These are phyloP conservation scores for Fusarium aywerte DNA, from an alignment of 2,329 filamentous ascomycete genomes.

Conservation along the genomic window DNA sequence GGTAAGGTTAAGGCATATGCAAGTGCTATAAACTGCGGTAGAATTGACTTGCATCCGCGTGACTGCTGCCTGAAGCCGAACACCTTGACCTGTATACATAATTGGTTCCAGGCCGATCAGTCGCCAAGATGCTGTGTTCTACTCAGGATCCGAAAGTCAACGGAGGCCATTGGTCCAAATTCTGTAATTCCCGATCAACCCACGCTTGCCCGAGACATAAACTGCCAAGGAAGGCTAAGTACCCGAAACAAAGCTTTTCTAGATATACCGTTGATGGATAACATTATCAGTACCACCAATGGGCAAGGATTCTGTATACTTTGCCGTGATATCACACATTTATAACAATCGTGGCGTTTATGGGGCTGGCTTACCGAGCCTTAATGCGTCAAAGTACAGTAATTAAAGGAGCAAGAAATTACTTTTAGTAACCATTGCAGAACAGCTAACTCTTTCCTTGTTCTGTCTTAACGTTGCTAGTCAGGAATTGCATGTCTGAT, in stretches of 20 bases:
- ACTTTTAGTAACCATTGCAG: neutral
- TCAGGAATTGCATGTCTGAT: neutral
- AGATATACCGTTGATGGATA: too few relatives aligned
- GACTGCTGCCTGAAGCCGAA: conserved; percentile 1
- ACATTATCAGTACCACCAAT: neutral
- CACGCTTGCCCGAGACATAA: neutral
- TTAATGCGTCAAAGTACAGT: neutral
- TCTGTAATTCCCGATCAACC: neutral
- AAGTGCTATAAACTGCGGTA: neutral
- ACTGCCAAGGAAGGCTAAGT: neutral
- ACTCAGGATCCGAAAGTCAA: neutral
- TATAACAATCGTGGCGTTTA: neutral
- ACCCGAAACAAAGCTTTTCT: neutral
- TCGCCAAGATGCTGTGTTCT: neutral
- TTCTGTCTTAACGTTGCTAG: neutral
- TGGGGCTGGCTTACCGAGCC: neutral
- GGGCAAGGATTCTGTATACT: neutral
- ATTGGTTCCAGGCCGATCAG: neutral
- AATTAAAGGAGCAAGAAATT: neutral
- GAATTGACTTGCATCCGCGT: neutral
- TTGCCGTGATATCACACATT: neutral
- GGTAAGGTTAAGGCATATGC: conserved; percentile 9
- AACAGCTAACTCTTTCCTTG: too few relatives aligned
- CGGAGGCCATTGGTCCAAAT: neutral
- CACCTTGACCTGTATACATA: neutral